Evolutionary conservation across 305 asterid species (phyloP), one percentile per base, ranked within the genome.

Genomic region (Striga hermonthica): DNA sequence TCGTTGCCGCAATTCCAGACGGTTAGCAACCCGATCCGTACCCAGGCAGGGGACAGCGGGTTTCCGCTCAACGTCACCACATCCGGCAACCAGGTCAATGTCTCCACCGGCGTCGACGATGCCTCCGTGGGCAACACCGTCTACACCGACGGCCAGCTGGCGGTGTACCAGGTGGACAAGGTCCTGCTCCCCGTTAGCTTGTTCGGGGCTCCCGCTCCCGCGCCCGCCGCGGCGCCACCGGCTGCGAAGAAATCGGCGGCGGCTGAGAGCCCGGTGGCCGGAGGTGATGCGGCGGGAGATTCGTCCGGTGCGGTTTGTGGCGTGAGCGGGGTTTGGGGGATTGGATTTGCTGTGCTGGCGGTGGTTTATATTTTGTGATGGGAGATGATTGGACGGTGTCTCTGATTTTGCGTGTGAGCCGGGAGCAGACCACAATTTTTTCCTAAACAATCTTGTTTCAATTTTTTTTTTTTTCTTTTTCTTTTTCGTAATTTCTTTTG

Each of bases 21-120:
- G n/a, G 81, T 81, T 0, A 83, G 82, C 79, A 83, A 83, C 45
- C 88, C 89, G 0, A 62, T 80, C 41, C 50, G 84, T 62, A 83
- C 89, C 1, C 86, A 83, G 63, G 89, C 86, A 66, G 86, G 89
- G 6, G 78, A 78, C 81, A 76, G 65, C 69, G 67, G 68, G 5
- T 83, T 80, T 73, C 84, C 81, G 0, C 67, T 83, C 45, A 83
- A 83, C 57, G 82, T 83, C 49, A 83, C 86, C n/a, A 80, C 86
- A 58, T 63, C 82, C 34, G 83, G 77, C 60, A 83, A 70, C 67
- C 84, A 76, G 50, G 89, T 83, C 39, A 83, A 83, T 65, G 39
- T 83, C 50, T 72, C 86, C 66, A 83, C 86, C 58, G 89, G 89
- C 1, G 86, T 83, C 1, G 55, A 70, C 57, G 72, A 75, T 0